phyloP scores from a whole-genome alignment of 805 yeast species.

The Kodamaea jinghongensis region DNA sequence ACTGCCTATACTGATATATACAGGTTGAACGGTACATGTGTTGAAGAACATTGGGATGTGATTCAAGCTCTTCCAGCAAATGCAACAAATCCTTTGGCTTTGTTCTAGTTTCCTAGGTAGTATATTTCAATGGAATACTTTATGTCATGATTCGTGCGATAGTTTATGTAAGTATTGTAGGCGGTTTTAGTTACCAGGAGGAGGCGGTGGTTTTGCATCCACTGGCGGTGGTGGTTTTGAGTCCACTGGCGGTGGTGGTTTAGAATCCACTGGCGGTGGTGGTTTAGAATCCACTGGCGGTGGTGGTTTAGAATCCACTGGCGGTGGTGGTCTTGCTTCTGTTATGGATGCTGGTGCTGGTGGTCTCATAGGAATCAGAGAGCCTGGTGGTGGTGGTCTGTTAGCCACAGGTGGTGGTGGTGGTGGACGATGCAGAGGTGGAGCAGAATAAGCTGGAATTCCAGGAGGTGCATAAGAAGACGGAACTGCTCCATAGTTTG shows the following conservation, averaged over 20 bases:
- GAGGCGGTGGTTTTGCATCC: conserved; percentile 12
- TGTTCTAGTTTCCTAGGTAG: conserved; percentile 1
- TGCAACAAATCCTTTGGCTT: conserved; percentile 5
- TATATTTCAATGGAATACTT: no score
- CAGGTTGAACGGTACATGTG: conserved; percentile 5
- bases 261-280: conserved; percentile 19
- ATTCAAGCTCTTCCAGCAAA: neutral
- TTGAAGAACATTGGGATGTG: conserved; percentile 7
- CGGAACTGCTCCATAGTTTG: conserved; percentile 7
- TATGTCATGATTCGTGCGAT: no score
- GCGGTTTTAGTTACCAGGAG: conserved; percentile 1
- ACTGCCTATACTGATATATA: conserved; percentile 1
- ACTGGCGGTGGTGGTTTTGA: conserved; percentile 13
- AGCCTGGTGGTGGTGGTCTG: conserved; percentile 15
- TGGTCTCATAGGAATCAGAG: conserved; percentile 3
- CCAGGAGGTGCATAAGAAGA: conserved; percentile 25
- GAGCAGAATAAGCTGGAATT: conserved; percentile 16
- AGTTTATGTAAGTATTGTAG: no score
- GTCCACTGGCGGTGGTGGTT: conserved; percentile 21
- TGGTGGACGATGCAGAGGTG: conserved; percentile 6
- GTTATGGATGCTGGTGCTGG: conserved; percentile 11
- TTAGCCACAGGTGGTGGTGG: conserved; percentile 9
- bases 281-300: conserved; percentile 19
- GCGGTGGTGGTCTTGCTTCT: neutral
- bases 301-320: neutral